Conservation (phyloP, 163 green algal species). For the Trebouxia gelatinosa region DNA sequence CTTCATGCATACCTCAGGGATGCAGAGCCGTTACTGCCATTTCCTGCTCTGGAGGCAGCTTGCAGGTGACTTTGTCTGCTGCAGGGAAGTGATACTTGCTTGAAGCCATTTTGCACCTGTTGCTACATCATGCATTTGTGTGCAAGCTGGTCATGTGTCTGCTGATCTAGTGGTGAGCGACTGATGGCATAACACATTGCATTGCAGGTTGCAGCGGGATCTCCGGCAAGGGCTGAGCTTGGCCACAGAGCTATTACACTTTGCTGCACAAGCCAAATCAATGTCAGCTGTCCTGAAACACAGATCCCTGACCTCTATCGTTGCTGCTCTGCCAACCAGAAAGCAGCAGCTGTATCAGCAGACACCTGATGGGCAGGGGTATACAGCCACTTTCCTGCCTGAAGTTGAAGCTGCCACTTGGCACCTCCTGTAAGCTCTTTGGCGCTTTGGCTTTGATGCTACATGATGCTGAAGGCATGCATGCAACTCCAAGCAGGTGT, state of each 20-base stretch:
- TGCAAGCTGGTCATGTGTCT: neutral
- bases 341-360: slow-evolving; percentile 7
- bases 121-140: neutral
- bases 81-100: no score
- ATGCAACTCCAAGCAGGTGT: no score
- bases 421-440: slow-evolving; percentile 20
- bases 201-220: slow-evolving; percentile 15
- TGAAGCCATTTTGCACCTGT: no score
- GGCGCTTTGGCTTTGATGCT: no score
- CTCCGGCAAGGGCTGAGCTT: slow-evolving; percentile 18
- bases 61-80: slow-evolving; percentile 11
- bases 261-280: slow-evolving; percentile 8
- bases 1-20: slow-evolving; percentile 25
- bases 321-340: neutral
- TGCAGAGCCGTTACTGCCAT: slow-evolving; percentile 6
- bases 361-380: slow-evolving; percentile 2
- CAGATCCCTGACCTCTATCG: neutral
- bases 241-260: slow-evolving; percentile 3
- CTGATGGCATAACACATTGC: no score
- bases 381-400: neutral
- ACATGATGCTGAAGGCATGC: no score
- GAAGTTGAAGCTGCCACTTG: slow-evolving; percentile 14
- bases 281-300: neutral
- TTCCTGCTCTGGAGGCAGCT: slow-evolving; percentile 1
- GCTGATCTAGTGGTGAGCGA: neutral